Evolutionary conservation across 2,329 filamentous ascomycete species (phyloP).

Genomic region (Hirsutella minnesotensis): DNA sequence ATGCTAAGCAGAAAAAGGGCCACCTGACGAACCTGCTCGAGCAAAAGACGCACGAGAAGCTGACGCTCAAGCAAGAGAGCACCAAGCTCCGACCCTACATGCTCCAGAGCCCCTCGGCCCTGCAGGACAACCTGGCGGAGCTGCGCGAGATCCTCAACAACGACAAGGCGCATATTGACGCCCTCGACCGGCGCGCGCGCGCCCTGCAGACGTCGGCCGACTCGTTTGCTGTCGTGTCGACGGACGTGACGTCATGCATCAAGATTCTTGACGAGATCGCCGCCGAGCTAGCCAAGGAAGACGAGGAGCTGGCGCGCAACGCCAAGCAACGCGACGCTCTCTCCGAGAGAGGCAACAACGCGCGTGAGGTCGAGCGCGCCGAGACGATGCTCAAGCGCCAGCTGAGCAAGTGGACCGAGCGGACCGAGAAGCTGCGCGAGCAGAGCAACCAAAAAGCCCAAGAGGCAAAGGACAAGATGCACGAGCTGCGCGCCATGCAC

Average conservation of each 20-base stretch:
- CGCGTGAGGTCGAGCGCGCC: slow-evolving; percentile 80
- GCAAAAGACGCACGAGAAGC: slow-evolving; percentile 56
- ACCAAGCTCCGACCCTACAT: slow-evolving; percentile 87
- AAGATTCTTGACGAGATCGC: slow-evolving; percentile 83
- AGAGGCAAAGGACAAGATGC: slow-evolving; percentile 78
- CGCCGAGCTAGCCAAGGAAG: slow-evolving; percentile 76
- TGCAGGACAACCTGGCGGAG: slow-evolving; percentile 74
- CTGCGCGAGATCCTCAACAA: slow-evolving; percentile 64
- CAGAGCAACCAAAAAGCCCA: slow-evolving; percentile 72
- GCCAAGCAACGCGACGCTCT: slow-evolving; percentile 76
- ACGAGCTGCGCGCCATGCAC: slow-evolving; percentile 72
- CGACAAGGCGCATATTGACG: slow-evolving; percentile 78
- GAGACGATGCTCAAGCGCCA: slow-evolving; percentile 77
- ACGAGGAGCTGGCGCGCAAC: slow-evolving; percentile 75
- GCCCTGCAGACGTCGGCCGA: slow-evolving; percentile 87
- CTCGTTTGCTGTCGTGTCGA: slow-evolving; percentile 72
- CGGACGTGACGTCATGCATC: slow-evolving; percentile 79
- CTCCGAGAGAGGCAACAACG: slow-evolving; percentile 77
- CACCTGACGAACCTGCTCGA: slow-evolving; percentile 62
- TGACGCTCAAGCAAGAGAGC: slow-evolving; percentile 71
- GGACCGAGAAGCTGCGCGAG: slow-evolving; percentile 72
- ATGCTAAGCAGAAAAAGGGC: slow-evolving; percentile 68
- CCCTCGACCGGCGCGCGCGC: slow-evolving; percentile 74
- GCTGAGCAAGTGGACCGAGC: slow-evolving; percentile 71
- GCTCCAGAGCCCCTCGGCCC: slow-evolving; percentile 70